Percentiles rank a stretch among this genome's conserved stretches.
These are phyloP conservation scores for Blastocystis sp. DNA, from an alignment of 352 stramenopile species.

Conservation along the genomic window DNA sequence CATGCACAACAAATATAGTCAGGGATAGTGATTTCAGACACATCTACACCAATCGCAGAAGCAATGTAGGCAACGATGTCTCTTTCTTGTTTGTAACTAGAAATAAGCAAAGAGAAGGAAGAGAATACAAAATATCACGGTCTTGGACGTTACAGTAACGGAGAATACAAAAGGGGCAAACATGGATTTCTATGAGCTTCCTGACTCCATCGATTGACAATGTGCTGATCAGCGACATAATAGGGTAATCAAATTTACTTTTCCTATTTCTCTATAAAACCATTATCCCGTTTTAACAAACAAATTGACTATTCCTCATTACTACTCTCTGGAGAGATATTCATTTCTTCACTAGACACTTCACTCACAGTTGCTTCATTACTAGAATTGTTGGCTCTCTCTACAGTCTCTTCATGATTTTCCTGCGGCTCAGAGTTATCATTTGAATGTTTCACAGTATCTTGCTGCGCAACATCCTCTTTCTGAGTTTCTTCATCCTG, in stretches of 20 bases:
- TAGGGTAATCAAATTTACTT: neutral
- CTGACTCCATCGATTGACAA: conserved; percentile 24
- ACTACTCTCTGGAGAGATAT: neutral
- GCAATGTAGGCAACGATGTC: conserved; percentile 12
- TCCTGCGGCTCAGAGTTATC: neutral
- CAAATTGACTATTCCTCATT: neutral
- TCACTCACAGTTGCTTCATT: neutral
- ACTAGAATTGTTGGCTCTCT: neutral
- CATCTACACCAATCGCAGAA: neutral
- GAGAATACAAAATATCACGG: neutral
- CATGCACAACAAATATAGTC: conserved; percentile 8
- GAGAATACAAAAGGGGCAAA: conserved; percentile 46
- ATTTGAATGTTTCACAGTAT: neutral
- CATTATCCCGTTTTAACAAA: neutral
- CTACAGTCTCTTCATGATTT: neutral
- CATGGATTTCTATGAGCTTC: conserved; percentile 21
- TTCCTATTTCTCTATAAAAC: neutral
- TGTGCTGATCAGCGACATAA: conserved; percentile 17
- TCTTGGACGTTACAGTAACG: conserved; percentile 24
- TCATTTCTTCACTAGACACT: neutral
- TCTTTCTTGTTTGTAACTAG: conserved; percentile 32
- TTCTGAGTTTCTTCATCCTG: neutral
- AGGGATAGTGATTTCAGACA: neutral
- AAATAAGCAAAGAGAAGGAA: neutral
- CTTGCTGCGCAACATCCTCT: neutral